Conservation (phyloP, 768 basidiomycete species). For the Leccinum aurantiacum region DNA sequence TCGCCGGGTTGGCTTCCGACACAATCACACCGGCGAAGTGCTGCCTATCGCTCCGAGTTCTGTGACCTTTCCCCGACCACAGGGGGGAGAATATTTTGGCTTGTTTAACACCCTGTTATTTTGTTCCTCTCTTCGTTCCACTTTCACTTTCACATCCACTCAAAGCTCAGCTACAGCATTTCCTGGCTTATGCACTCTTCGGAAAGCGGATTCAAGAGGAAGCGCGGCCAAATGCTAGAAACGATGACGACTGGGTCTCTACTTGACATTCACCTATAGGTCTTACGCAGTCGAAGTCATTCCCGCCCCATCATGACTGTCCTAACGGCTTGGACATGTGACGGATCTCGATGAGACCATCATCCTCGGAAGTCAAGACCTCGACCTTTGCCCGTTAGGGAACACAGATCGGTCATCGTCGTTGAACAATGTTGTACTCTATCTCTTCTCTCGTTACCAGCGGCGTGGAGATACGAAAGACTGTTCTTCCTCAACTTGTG, state of each 20-base stretch:
- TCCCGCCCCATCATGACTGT: constrained; percentile 47
- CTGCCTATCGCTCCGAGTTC: neutral
- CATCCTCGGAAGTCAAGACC: too few relatives aligned
- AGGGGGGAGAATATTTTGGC: constrained; percentile 24
- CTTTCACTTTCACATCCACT: constrained; percentile 16
- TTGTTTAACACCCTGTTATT: constrained; percentile 32
- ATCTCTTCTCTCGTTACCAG: too few relatives aligned
- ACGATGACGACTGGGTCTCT: constrained; percentile 58
- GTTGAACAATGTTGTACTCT: too few relatives aligned
- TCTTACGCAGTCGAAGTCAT: constrained; percentile 61
- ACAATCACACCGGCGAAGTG: too few relatives aligned
- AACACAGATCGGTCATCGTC: too few relatives aligned
- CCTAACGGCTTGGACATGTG: too few relatives aligned
- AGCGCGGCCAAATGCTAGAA: constrained; percentile 52
- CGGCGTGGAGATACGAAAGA: too few relatives aligned
- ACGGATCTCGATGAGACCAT: too few relatives aligned
- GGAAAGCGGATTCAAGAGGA: constrained; percentile 46
- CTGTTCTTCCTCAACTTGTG: too few relatives aligned
- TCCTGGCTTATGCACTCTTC: constrained; percentile 37
- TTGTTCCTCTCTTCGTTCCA: constrained; percentile 20
- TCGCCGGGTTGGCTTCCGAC: too few relatives aligned
- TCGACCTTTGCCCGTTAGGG: too few relatives aligned
- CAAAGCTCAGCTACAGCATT: constrained; percentile 18
- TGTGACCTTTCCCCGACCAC: constrained; percentile 23
- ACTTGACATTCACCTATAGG: constrained; percentile 64